These are phyloP conservation scores for Ophiostoma ulmi DNA, from an alignment of 2,329 filamentous ascomycete genomes.

Conservation along the genomic window DNA sequence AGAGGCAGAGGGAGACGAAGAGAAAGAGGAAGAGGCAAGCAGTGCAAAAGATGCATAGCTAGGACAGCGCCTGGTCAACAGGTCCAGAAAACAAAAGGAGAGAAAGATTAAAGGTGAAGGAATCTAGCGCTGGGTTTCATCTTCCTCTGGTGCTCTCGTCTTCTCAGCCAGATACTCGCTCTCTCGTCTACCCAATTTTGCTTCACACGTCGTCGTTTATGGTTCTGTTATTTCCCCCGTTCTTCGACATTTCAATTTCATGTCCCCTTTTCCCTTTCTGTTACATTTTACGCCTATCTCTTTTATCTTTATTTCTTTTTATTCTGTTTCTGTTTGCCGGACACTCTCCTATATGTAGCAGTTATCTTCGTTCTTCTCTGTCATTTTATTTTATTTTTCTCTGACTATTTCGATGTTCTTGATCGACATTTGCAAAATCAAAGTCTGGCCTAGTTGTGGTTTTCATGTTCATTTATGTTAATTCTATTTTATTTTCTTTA, in stretches of 20 bases:
- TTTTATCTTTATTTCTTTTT: background rate
- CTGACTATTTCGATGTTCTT: constrained; percentile 34
- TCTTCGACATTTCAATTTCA: background rate
- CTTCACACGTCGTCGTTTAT: background rate
- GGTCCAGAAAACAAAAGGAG: background rate
- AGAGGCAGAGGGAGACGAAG: background rate
- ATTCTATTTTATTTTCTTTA: background rate
- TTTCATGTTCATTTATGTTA: background rate
- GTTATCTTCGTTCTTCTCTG: constrained; percentile 11
- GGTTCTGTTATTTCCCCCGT: background rate
- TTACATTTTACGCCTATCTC: background rate
- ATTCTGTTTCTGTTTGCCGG: background rate
- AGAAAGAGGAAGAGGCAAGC: background rate
- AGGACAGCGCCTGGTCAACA: background rate
- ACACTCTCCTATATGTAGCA: constrained; percentile 16
- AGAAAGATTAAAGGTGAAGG: background rate
- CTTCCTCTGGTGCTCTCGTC: background rate
- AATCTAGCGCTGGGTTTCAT: background rate
- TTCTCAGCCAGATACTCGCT: background rate
- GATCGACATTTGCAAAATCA: constrained; percentile 1
- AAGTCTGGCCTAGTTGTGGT: constrained; percentile 8
- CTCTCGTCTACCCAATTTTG: too few species aligned
- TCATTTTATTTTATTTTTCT: constrained; percentile 16
- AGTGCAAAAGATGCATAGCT: background rate
- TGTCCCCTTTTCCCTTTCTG: background rate